Base-by-base conservation (phyloP, 2,329 filamentous ascomycete genomes). In the Penicillium verrucosum region DNA sequence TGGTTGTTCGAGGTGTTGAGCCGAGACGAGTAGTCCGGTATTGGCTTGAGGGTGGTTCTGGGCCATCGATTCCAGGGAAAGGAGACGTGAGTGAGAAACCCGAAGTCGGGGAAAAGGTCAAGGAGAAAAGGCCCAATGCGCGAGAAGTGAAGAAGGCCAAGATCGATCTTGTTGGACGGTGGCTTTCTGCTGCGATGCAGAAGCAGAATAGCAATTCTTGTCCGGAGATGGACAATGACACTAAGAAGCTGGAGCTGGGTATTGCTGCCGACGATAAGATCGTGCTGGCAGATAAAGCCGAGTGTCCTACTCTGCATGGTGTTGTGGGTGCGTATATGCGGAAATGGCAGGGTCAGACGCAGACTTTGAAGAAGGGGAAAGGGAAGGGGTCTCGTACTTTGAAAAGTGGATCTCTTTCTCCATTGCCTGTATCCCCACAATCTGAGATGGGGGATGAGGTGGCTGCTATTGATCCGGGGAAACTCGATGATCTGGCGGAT, bases 401-500 rank as follows among this genome's bases (percentile, higher is more conserved):
- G 6, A 41, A 34, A 14, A 18, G 36, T 32, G 11, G 5, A 5
- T 23, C 34, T 18, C 14, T 12, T 11, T 9, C 50, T 11, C 5
- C n/a, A 8, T 23, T 25, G 8, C n/a, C 23, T 2, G 9, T 4
- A 9, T 44, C 38, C 1, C 11, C 30, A 38, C 21, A 9, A 8
- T n/a, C 23, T 11, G 21, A 14, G 9, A 14, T 12, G 3, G 7
- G 4, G 30, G 25, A 52, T 9, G 37, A 65, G 59, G n/a, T 12
- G 10, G 32, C 9, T 27, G 44, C 36, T 36, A 18, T 56, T 43
- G 60, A 62, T 36, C 63, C 73, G 34, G 70, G 67, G n/a, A 94
- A 94, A 73, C 72, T 93, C 51, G 90, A 95, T 72, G 90, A 95
- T 75, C 74, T 95, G 48, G 88, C 90, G 0, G 90, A 95, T 75